Conservation (phyloP, 2,329 filamentous ascomycete genomes). For the Beauveria rudraprayagi region DNA sequence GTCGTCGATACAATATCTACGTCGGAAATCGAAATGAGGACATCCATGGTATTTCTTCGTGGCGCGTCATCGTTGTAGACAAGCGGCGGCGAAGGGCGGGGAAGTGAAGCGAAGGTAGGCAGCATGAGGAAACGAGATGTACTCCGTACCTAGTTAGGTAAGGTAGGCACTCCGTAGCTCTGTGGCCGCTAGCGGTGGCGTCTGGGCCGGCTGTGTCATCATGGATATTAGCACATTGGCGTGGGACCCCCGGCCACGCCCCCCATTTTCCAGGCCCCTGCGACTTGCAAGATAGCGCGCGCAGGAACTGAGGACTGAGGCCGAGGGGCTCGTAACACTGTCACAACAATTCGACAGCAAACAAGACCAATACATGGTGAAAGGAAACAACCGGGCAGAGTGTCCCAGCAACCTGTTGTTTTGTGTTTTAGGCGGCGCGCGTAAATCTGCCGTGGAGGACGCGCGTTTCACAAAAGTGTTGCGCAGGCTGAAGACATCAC, state of each 20-base stretch:
- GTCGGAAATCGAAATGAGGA: neutral
- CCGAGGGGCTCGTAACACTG: neutral
- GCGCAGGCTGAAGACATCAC: neutral
- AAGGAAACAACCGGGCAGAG: neutral
- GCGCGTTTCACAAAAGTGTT: neutral
- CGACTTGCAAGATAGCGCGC: slow-evolving; percentile 7
- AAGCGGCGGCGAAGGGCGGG: neutral
- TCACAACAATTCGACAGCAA: slow-evolving; percentile 3
- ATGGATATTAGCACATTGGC: neutral
- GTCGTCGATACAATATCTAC: neutral
- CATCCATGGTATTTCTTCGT: neutral
- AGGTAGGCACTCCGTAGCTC: neutral
- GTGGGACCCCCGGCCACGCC: neutral
- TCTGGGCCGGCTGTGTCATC: slow-evolving; percentile 4
- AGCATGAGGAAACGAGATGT: neutral
- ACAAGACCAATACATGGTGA: neutral
- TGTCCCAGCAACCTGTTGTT: neutral
- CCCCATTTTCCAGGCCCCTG: slow-evolving; percentile 1
- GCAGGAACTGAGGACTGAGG: neutral
- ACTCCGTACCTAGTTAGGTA: no score
- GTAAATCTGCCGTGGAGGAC: neutral
- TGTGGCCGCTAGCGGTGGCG: slow-evolving; percentile 1
- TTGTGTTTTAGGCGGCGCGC: neutral
- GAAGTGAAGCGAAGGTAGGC: neutral
- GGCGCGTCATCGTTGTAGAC: neutral